Evolutionary conservation across 768 basidiomycete genomes (phyloP).

Genomic region (Pulveroboletus sp.): DNA sequence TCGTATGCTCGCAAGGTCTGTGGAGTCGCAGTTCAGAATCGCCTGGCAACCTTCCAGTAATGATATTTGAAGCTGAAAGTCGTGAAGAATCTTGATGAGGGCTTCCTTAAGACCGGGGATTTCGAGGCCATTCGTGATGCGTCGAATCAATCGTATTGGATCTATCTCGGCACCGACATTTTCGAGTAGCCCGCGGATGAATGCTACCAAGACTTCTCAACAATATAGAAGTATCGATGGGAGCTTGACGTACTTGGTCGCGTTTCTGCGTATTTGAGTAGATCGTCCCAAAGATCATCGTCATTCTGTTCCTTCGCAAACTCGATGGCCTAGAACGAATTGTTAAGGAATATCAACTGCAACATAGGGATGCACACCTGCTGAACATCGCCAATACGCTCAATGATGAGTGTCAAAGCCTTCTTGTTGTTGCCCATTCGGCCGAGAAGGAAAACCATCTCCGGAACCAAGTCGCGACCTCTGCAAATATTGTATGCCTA

Average conservation of each 20-base stretch:
- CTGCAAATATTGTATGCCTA: conserved; percentile 87
- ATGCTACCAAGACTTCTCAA: conserved; percentile 45
- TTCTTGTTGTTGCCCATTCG: conserved; percentile 98
- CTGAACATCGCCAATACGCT: conserved; percentile 88
- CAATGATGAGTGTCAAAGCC: conserved; percentile 91
- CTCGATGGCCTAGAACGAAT: conserved; percentile 72
- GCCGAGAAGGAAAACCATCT: conserved; percentile 97
- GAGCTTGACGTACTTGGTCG: conserved; percentile 60
- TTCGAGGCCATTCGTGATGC: conserved; percentile 94
- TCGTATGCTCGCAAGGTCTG: conserved; percentile 61
- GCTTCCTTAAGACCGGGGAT: conserved; percentile 94
- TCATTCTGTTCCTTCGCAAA: conserved; percentile 98
- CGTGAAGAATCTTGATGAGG: conserved; percentile 93
- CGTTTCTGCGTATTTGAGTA: conserved; percentile 91
- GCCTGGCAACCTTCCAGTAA: conserved; percentile 88
- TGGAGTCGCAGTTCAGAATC: conserved; percentile 81
- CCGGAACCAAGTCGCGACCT: conserved; percentile 80
- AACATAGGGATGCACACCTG: conserved; percentile 45
- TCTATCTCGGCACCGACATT: conserved; percentile 96
- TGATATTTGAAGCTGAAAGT: conserved; percentile 92
- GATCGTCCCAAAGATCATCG: conserved; percentile 96
- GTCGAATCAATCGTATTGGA: conserved; percentile 87
- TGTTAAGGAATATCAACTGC: conserved; percentile 1
- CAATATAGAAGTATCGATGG: neutral
- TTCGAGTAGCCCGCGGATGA: conserved; percentile 92